A percentile compares a stretch with the other conserved stretches of the same genome.
Conservation (phyloP, 2,329 filamentous ascomycete genomes). For the Curvularia spicifera region DNA sequence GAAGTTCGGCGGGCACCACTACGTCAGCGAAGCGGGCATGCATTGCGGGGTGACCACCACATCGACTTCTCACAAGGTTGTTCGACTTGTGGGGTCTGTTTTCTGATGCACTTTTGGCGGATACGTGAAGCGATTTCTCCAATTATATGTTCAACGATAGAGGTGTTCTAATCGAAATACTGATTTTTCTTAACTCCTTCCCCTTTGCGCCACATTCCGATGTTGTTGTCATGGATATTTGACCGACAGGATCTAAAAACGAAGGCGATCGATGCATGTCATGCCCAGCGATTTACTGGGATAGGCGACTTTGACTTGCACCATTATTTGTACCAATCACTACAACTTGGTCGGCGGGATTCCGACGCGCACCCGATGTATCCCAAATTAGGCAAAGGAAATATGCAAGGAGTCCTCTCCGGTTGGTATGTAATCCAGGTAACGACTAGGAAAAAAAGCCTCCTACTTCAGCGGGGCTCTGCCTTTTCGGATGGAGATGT, state of each 20-base stretch:
- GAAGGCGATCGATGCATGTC: slow-evolving; percentile 1
- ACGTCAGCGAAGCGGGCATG: slow-evolving; percentile 25
- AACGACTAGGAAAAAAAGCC: not conserved
- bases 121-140: not conserved
- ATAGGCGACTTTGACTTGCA: not conserved
- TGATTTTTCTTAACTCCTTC: not conserved
- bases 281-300: not conserved
- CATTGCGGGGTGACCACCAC: slow-evolving; percentile 27
- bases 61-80: slow-evolving; percentile 12
- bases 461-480: not conserved
- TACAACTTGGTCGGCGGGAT: not conserved
- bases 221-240: slow-evolving; percentile 1
- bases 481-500: not conserved
- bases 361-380: not conserved
- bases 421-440: slow-evolving; percentile 1
- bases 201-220: not conserved
- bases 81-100: slow-evolving; percentile 3
- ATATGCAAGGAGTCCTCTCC: slow-evolving; percentile 9
- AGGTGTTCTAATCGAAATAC: slow-evolving; percentile 1
- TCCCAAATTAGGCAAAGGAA: not conserved
- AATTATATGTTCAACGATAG: not conserved
- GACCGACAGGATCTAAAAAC: not conserved
- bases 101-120: not conserved
- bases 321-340: not conserved
- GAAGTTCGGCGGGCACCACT: slow-evolving; percentile 30